A percentile compares a stretch with the other conserved stretches of the same genome.
Conservation (phyloP, 2,329 filamentous ascomycete species). For the Cladosporium sp. region DNA sequence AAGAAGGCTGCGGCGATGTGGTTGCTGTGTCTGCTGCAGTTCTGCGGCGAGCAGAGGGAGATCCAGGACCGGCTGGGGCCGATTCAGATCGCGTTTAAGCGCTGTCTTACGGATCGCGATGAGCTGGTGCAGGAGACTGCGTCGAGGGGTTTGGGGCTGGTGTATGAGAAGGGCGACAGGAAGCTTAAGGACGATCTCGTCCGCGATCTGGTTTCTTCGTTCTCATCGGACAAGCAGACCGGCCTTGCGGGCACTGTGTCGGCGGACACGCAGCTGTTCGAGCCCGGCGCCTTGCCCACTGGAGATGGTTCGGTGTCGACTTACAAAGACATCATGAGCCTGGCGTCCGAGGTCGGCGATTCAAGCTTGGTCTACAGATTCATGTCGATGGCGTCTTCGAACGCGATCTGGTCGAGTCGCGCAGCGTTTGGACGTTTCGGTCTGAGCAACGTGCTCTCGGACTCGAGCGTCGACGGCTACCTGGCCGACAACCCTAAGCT, state of each 20-base stretch:
- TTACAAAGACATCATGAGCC: slow-evolving; percentile 92
- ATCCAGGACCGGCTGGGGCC: slow-evolving; percentile 69
- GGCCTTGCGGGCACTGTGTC: slow-evolving; percentile 72
- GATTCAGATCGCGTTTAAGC: slow-evolving; percentile 81
- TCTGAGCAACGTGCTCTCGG: slow-evolving; percentile 82
- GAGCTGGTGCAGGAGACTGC: slow-evolving; percentile 95
- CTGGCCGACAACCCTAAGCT: slow-evolving; percentile 81
- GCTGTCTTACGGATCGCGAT: slow-evolving; percentile 78
- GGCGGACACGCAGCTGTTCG: slow-evolving; percentile 86
- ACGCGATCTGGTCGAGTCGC: slow-evolving; percentile 94
- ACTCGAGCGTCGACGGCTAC: slow-evolving; percentile 63
- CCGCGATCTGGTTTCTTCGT: slow-evolving; percentile 79
- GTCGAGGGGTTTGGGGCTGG: slow-evolving; percentile 80
- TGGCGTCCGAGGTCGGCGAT: slow-evolving; percentile 95
- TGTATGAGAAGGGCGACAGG: slow-evolving; percentile 87
- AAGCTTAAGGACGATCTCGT: slow-evolving; percentile 75
- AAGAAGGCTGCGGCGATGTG: slow-evolving; percentile 92
- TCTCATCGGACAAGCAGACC: slow-evolving; percentile 66
- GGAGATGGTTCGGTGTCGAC: slow-evolving; percentile 88
- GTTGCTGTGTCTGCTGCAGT: slow-evolving; percentile 86
- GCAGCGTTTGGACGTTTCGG: slow-evolving; percentile 94
- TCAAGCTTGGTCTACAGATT: slow-evolving; percentile 96
- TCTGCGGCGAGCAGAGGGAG: slow-evolving; percentile 71
- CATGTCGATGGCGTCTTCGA: slow-evolving; percentile 94
- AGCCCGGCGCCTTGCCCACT: slow-evolving; percentile 81